Conservation (phyloP, 139 green algal species). For the Chlorella sp. region DNA sequence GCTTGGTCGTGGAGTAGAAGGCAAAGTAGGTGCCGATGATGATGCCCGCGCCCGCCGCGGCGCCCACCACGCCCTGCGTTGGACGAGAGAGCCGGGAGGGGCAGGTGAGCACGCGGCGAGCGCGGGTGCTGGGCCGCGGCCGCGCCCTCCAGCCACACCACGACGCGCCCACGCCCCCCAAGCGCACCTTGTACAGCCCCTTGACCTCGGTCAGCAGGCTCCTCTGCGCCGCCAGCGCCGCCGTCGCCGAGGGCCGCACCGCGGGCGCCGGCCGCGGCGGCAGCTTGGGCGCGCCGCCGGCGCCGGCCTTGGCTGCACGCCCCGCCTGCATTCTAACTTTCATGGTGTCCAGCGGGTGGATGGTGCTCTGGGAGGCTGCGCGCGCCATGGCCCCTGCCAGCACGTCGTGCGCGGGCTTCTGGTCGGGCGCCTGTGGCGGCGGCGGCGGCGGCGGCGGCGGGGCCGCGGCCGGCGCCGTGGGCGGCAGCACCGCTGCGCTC, state of each 20-base stretch:
- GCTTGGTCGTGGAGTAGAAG: constrained; percentile 78
- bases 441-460: constrained; percentile 1
- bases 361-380: constrained; percentile 84
- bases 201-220: constrained; percentile 25
- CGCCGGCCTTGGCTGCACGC: not conserved
- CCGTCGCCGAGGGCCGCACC: not conserved
- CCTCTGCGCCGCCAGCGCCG: not conserved
- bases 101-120: not conserved
- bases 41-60: constrained; percentile 89
- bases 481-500: not conserved
- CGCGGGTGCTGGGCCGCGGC: too few species aligned
- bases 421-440: constrained; percentile 12
- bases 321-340: constrained; percentile 72
- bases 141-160: too few species aligned
- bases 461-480: not conserved
- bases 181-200: constrained; percentile 46
- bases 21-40: constrained; percentile 96
- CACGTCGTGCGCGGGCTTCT: constrained; percentile 65
- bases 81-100: too few species aligned
- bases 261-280: not conserved
- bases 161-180: too few species aligned
- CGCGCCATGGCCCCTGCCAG: constrained; percentile 83
- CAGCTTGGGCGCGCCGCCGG: not conserved
- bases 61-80: constrained; percentile 82
- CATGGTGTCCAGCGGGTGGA: constrained; percentile 93